phyloP scores from a whole-genome alignment of 768 basidiomycete species.

The Lepiota brunneoincarnata region DNA sequence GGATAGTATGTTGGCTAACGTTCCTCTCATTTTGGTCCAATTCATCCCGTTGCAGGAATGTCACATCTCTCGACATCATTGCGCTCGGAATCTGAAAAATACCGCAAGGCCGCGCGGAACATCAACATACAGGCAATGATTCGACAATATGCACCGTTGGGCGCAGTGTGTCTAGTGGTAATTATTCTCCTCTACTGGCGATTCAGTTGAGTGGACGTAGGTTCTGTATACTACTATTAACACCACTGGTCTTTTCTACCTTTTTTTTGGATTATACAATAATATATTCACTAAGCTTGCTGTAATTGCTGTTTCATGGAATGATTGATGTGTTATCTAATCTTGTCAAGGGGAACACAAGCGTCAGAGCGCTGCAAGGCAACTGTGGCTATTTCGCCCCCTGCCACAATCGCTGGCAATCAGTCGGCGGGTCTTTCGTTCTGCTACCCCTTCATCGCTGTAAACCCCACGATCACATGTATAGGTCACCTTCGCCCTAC shows the following conservation, averaged over 20 bases:
- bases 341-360: not conserved
- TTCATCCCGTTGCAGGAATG: constrained; percentile 64
- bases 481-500: constrained; percentile 21
- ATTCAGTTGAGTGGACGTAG: constrained; percentile 41
- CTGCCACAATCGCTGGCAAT: constrained; percentile 1
- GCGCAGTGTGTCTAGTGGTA: constrained; percentile 74
- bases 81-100: constrained; percentile 95
- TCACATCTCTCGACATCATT: constrained; percentile 93
- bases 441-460: not conserved
- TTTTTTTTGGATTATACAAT: constrained; percentile 8
- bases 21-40: not conserved
- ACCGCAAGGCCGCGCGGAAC: constrained; percentile 91
- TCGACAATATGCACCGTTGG: constrained; percentile 93
- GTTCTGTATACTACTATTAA: not conserved
- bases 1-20: constrained; percentile 64
- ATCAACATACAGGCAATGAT: constrained; percentile 93
- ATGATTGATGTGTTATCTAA: constrained; percentile 13
- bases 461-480: constrained; percentile 2
- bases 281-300: constrained; percentile 6
- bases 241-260: not conserved
- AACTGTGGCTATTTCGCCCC: not conserved
- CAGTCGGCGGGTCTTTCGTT: not conserved
- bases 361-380: not conserved
- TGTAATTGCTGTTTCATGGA: not conserved
- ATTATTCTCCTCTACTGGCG: constrained; percentile 80